Evolutionary conservation across 2,329 filamentous ascomycete genomes (phyloP).

Genomic region (Coleophoma crateriformis): DNA sequence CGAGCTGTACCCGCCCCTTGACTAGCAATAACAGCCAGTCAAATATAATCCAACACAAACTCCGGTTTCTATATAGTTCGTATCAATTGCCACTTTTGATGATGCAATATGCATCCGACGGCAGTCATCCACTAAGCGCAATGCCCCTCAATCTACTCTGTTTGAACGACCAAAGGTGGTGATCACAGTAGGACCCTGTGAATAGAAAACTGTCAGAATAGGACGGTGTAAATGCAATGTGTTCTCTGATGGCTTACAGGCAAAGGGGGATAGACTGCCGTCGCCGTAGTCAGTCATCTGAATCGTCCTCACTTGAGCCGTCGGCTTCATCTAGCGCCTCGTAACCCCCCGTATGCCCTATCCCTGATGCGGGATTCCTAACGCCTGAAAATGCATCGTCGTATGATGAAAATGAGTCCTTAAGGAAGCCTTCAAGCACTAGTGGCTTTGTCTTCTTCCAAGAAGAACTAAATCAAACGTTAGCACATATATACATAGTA

Average conservation of each 20-base stretch:
- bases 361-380: conserved; percentile 21
- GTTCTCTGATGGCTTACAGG: conserved; percentile 27
- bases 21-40: not conserved
- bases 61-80: no score
- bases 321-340: conserved; percentile 43
- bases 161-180: conserved; percentile 14
- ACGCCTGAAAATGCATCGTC: conserved; percentile 26
- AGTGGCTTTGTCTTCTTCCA: conserved; percentile 66
- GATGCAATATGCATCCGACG: conserved; percentile 31
- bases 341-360: conserved; percentile 22
- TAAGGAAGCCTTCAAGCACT: conserved; percentile 52
- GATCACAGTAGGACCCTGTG: conserved; percentile 40
- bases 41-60: no score
- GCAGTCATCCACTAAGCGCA: conserved; percentile 58
- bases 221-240: no score
- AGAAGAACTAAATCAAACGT: conserved; percentile 67
- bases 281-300: conserved; percentile 55
- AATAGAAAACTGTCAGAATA: no score
- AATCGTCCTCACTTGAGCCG: conserved; percentile 57
- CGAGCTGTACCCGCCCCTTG: not conserved
- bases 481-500: not conserved
- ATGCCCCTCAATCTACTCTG: conserved; percentile 41
- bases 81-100: not conserved
- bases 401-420: conserved; percentile 29
- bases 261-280: conserved; percentile 63